These are phyloP conservation scores for Paecilomyces sp. DNA, from an alignment of 2,329 filamentous ascomycete genomes.

Conservation along the genomic window DNA sequence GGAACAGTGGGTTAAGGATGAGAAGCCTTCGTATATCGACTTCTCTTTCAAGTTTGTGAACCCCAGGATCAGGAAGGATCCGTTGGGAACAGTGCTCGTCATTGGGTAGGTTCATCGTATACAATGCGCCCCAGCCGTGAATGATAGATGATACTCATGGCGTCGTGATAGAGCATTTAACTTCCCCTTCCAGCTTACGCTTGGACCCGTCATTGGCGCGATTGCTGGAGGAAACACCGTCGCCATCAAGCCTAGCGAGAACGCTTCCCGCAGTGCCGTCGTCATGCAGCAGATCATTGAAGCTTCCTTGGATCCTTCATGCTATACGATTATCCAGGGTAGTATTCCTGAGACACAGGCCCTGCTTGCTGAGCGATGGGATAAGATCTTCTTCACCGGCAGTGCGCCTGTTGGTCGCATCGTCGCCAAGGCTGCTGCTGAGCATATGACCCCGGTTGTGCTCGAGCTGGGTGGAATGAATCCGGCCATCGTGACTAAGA, in stretches of 20 bases:
- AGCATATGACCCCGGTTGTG: conserved; percentile 77
- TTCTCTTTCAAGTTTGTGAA: conserved; percentile 61
- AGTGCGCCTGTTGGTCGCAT: conserved; percentile 72
- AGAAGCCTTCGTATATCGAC: conserved; percentile 63
- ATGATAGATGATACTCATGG: conserved; percentile 2
- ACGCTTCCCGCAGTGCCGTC: conserved; percentile 66
- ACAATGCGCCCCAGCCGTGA: background rate
- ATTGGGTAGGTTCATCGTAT: conserved; percentile 55
- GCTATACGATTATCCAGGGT: conserved; percentile 75
- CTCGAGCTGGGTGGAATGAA: conserved; percentile 90
- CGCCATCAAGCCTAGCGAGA: conserved; percentile 85
- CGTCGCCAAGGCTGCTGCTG: conserved; percentile 80
- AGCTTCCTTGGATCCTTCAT: conserved; percentile 66
- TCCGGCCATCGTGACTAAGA: conserved; percentile 83
- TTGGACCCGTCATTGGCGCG: conserved; percentile 77
- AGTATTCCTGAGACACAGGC: conserved; percentile 71
- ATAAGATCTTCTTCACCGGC: conserved; percentile 97
- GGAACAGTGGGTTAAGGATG: conserved; percentile 75
- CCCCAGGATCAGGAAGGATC: conserved; percentile 77
- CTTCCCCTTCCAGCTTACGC: conserved; percentile 75
- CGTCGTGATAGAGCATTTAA: conserved; percentile 64
- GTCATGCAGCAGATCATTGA: conserved; percentile 73
- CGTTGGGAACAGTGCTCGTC: conserved; percentile 72
- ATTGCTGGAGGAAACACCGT: conserved; percentile 89
- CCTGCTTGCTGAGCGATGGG: conserved; percentile 83